A percentile compares a stretch with the other conserved stretches of the same genome.
phyloP scores from a whole-genome alignment of 2,329 filamentous ascomycete species.

The Alternaria atra region DNA sequence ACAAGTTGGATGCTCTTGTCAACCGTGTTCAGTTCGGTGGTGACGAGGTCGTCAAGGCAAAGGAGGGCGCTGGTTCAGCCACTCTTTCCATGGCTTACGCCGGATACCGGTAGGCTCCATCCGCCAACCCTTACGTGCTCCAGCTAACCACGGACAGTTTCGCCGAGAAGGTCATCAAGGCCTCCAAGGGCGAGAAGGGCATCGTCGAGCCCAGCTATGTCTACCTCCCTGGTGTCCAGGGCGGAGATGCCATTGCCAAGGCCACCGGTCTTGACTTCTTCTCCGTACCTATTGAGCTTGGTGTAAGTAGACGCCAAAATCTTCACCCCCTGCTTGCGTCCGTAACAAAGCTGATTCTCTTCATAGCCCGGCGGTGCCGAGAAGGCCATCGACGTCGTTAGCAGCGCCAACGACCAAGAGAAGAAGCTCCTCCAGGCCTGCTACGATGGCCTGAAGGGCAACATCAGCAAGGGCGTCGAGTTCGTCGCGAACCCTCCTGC shows the following conservation, averaged over 20 bases:
- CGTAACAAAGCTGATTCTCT: slow-evolving; percentile 24
- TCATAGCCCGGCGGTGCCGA: slow-evolving; percentile 80
- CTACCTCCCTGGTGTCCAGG: slow-evolving; percentile 89
- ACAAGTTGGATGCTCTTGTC: slow-evolving; percentile 89
- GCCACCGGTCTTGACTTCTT: slow-evolving; percentile 89
- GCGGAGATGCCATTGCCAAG: slow-evolving; percentile 86
- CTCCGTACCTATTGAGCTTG: slow-evolving; percentile 94
- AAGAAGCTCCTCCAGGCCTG: slow-evolving; percentile 82
- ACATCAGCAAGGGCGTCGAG: slow-evolving; percentile 92
- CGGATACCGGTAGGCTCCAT: slow-evolving; percentile 68
- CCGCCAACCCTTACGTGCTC: neutral
- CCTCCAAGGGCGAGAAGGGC: slow-evolving; percentile 86
- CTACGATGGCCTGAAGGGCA: slow-evolving; percentile 83
- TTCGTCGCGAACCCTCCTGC: slow-evolving; percentile 84
- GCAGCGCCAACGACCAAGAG: slow-evolving; percentile 82
- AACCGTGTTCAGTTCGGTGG: slow-evolving; percentile 98
- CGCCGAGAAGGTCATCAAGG: slow-evolving; percentile 92
- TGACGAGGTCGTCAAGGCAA: slow-evolving; percentile 95
- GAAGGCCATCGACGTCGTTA: slow-evolving; percentile 83
- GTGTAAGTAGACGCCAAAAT: slow-evolving; percentile 69
- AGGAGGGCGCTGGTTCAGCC: slow-evolving; percentile 88
- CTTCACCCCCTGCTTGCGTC: neutral
- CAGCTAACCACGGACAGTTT: slow-evolving; percentile 63
- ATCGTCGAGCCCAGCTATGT: slow-evolving; percentile 95
- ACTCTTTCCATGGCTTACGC: slow-evolving; percentile 96